Evolutionary conservation across 2,329 filamentous ascomycete genomes (phyloP).

Genomic region (Sordariomycetes sp.): DNA sequence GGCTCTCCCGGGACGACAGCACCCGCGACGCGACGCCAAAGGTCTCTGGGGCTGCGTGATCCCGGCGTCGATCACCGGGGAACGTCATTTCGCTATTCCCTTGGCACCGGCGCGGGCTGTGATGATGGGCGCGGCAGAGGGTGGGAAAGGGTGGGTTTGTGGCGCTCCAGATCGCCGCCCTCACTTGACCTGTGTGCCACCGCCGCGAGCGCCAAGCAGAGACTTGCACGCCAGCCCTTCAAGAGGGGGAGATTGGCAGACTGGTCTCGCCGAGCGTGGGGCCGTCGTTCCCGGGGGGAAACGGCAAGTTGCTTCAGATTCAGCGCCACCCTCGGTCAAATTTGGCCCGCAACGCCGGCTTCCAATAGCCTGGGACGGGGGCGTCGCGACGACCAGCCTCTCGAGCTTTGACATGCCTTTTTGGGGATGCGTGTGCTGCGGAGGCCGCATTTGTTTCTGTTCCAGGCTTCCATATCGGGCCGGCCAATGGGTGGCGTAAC

Average conservation of each 20-base stretch:
- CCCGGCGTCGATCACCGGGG: not conserved
- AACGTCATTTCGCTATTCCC: not conserved
- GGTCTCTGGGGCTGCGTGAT: not conserved
- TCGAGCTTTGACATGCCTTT: not conserved
- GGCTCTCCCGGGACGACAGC: too few relatives aligned
- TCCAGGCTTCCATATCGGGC: not conserved
- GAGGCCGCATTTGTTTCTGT: not conserved
- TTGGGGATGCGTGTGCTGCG: not conserved
- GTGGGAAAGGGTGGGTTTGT: too few relatives aligned
- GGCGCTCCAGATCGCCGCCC: too few relatives aligned
- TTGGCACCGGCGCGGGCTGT: not conserved
- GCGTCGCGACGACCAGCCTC: not conserved
- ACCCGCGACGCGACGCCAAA: not conserved
- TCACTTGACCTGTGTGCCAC: too few relatives aligned
- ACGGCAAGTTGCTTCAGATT: too few relatives aligned
- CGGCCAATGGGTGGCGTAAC: not conserved
- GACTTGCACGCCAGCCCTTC: too few relatives aligned
- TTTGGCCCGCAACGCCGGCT: too few relatives aligned
- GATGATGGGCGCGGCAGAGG: not conserved
- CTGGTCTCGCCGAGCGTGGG: too few relatives aligned
- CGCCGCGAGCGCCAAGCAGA: too few relatives aligned
- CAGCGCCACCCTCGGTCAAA: too few relatives aligned
- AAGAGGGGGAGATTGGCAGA: too few relatives aligned
- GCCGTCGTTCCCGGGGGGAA: too few relatives aligned
- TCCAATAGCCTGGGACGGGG: not conserved